These are phyloP conservation scores for Backusella liffmaniae DNA, from an alignment of 192 early-diverging fungal species.

Conservation along the genomic window DNA sequence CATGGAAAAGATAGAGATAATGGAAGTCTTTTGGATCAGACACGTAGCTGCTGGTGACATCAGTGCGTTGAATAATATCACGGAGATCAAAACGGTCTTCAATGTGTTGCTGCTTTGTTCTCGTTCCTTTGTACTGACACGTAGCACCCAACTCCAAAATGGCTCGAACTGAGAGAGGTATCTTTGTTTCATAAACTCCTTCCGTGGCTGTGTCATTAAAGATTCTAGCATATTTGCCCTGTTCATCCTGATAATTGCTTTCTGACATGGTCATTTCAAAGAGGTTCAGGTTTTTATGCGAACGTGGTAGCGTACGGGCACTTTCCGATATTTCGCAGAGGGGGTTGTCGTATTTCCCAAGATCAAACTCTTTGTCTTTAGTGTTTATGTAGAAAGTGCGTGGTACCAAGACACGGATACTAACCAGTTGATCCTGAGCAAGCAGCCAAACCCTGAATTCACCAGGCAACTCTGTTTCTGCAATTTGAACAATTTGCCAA, in stretches of 20 bases:
- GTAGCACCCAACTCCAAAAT: conserved; percentile 76
- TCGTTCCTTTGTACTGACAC: conserved; percentile 35
- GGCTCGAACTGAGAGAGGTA: conserved; percentile 78
- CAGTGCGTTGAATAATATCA: conserved; percentile 29
- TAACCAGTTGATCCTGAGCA: conserved; percentile 65
- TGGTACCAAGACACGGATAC: conserved; percentile 74
- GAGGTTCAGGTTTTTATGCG: conserved; percentile 64
- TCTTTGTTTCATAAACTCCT: conserved; percentile 93
- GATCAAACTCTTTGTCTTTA: conserved; percentile 33
- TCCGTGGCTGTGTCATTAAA: conserved; percentile 87
- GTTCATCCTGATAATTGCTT: conserved; percentile 66
- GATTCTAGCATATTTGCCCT: conserved; percentile 70
- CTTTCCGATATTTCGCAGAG: conserved; percentile 41
- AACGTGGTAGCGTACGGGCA: conserved; percentile 74
- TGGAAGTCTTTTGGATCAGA: conserved; percentile 36
- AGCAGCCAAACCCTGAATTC: conserved; percentile 88
- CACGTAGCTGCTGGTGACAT: conserved; percentile 27
- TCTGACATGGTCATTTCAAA: conserved; percentile 87
- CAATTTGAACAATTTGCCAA: conserved; percentile 90
- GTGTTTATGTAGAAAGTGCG: conserved; percentile 86
- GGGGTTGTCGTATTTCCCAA: conserved; percentile 32
- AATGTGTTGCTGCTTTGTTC: conserved; percentile 23
- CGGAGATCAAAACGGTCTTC: conserved; percentile 50
- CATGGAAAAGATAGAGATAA: conserved; percentile 82
- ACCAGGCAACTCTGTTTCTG: conserved; percentile 79